A percentile compares a stretch with the other conserved stretches of the same genome.
These are phyloP conservation scores for Colletotrichum ledebouriae DNA, from an alignment of 2,329 filamentous ascomycete genomes.

Conservation along the genomic window DNA sequence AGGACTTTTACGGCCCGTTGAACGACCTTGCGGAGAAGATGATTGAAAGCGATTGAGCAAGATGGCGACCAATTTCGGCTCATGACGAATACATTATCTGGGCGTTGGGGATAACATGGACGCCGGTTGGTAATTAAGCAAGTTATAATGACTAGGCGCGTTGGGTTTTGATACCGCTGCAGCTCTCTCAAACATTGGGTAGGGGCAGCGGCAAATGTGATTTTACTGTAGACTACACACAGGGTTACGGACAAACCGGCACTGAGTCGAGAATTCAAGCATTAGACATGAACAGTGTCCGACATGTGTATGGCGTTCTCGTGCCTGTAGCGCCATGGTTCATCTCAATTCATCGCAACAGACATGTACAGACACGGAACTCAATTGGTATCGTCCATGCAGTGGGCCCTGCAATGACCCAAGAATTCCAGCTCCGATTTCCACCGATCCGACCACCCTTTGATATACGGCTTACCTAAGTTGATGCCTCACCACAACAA, in stretches of 20 bases:
- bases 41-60: constrained; percentile 84
- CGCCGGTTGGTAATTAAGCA: constrained; percentile 27
- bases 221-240: constrained; percentile 41
- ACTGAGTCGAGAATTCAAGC: constrained; percentile 17
- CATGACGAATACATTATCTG: constrained; percentile 36
- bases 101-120: constrained; percentile 42
- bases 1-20: constrained; percentile 97
- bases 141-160: constrained; percentile 33
- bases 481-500: constrained; percentile 54
- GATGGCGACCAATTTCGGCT: background rate
- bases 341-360: constrained; percentile 15
- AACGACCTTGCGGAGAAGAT: constrained; percentile 98
- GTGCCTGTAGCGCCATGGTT: background rate
- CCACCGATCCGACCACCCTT: constrained; percentile 29
- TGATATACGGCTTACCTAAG: constrained; percentile 41
- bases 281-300: constrained; percentile 17
- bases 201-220: constrained; percentile 38
- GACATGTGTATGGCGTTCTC: background rate
- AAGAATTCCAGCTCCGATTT: constrained; percentile 36
- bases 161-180: constrained; percentile 26
- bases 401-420: constrained; percentile 4
- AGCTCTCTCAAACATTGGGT: constrained; percentile 3
- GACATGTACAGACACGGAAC: constrained; percentile 5
- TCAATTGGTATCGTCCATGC: constrained; percentile 22
- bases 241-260: constrained; percentile 22